phyloP scores from a whole-genome alignment of 768 basidiomycete species.

The Tylopilus cervinicoccineus region DNA sequence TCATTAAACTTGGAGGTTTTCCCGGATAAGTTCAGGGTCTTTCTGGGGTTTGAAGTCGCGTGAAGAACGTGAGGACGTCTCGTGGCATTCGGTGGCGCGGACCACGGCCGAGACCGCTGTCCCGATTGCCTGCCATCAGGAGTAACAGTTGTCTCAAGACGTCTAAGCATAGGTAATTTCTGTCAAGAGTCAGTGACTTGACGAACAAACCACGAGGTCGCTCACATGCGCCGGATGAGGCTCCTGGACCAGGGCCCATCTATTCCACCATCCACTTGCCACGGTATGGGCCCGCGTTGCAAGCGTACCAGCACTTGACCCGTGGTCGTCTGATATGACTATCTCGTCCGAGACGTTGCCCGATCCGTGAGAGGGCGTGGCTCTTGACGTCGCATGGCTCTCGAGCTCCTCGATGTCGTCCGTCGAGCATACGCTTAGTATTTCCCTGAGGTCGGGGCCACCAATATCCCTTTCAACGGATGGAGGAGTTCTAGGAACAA shows the following conservation, averaged over 20 bases:
- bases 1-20: slow-evolving; percentile 8
- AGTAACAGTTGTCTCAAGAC: slow-evolving; percentile 46
- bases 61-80: slow-evolving; percentile 15
- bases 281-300: slow-evolving; percentile 36
- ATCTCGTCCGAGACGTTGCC: slow-evolving; percentile 22
- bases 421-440: slow-evolving; percentile 39
- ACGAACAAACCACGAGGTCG: slow-evolving; percentile 7
- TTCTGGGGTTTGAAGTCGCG: slow-evolving; percentile 18
- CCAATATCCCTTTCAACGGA: slow-evolving; percentile 12
- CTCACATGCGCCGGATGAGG: slow-evolving; percentile 18
- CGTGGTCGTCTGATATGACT: slow-evolving; percentile 28
- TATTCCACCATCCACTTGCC: slow-evolving; percentile 49
- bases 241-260: slow-evolving; percentile 40
- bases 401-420: slow-evolving; percentile 44
- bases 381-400: slow-evolving; percentile 18
- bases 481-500: slow-evolving; percentile 31
- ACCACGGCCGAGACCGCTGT: slow-evolving; percentile 22
- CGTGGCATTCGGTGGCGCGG: slow-evolving; percentile 23
- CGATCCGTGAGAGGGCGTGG: slow-evolving; percentile 36
- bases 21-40: slow-evolving; percentile 10
- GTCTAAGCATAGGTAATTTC: slow-evolving; percentile 35
- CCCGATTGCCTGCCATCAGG: slow-evolving; percentile 39
- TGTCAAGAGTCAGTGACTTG: slow-evolving; percentile 16
- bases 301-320: slow-evolving; percentile 18
- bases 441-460: slow-evolving; percentile 44